Evolutionary conservation across 306 rosid genomes (phyloP), one percentile per base, ranked within the genome.

Genomic region (Vigna angularis): DNA sequence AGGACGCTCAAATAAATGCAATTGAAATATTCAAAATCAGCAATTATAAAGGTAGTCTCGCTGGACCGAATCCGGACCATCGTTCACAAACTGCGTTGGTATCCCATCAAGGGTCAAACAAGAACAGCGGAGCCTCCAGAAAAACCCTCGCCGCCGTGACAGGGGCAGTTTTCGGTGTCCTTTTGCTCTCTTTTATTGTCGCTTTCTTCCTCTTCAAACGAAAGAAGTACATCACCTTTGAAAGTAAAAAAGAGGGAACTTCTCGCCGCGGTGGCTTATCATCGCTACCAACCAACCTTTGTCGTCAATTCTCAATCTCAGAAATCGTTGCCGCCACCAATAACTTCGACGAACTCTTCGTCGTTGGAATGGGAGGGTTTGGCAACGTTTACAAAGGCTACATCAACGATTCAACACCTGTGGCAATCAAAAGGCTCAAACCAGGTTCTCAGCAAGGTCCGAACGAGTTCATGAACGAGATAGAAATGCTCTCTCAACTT

Each of bases 311-410:
- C 7, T 51, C 85, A 4, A 6, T 76, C 2, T 44, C 20, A 6
- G 82, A 82, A 10, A 76, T 82, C 44, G 64, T 42, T 50, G 59
- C 74, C n/a, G 74, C 74, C 13, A 76, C 85, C 9, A 82, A 76
- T 14, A 70, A 70, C 48, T 82, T 82, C 26, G 55, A 82, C 24
- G 73, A 62, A 0, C 38, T 40, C 26, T 20, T 62, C n/a, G 42
- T 62, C 0, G 14, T 82, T 7, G 85, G 85, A 0, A 52, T 11
- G 1, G 85, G 81, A 16, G 85, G 85, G 1, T 49, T 49, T 0
- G 53, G 53, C 7, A 49, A 49, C 53, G 53, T 49, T 2, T 49
- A 49, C 17, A 49, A 58, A 58, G 65, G 65, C 0, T 58, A 58
- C 40, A 26, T 58, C 4, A 10, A 58, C 1, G 16, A 11, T 12